Evolutionary conservation across 2,329 filamentous ascomycete genomes (phyloP).

Genomic region (Xylaria sp.): DNA sequence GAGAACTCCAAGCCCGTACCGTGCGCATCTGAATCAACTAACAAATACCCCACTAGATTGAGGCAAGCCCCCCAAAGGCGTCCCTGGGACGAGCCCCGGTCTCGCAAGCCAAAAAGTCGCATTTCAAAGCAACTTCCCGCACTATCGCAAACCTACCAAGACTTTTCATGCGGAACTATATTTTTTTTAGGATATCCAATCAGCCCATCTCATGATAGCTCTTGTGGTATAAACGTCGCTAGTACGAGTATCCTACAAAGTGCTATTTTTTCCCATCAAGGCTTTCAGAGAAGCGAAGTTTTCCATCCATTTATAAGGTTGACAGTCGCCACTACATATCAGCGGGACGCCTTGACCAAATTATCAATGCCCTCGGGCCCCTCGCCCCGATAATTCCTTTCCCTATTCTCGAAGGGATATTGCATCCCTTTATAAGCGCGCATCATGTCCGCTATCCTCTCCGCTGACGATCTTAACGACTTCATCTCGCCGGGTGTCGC

Average conservation of each 20-base stretch:
- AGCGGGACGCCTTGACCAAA: conserved; percentile 26
- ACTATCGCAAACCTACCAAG: not conserved
- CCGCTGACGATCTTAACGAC: conserved; percentile 96
- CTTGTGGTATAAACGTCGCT: not conserved
- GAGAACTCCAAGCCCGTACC: conserved; percentile 7
- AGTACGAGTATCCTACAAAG: not conserved
- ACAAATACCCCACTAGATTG: conserved; percentile 19
- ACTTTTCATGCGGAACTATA: not conserved
- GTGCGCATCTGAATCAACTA: not conserved
- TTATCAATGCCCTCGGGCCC: conserved; percentile 26
- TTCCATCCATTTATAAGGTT: not conserved
- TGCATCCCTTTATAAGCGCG: not conserved
- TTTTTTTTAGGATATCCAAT: not conserved
- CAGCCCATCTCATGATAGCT: not conserved
- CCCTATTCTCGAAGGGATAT: not conserved
- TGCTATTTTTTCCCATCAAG: not conserved
- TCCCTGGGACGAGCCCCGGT: conserved; percentile 39
- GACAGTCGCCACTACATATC: conserved; percentile 26
- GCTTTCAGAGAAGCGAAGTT: not conserved
- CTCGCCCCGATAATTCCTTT: conserved; percentile 3
- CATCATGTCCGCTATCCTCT: conserved; percentile 95
- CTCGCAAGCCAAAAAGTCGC: conserved; percentile 41
- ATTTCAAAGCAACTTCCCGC: conserved; percentile 43
- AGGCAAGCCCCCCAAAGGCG: not conserved
- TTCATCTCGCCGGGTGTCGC: conserved; percentile 98